These are phyloP conservation scores for Penicillium canescens DNA, from an alignment of 495 filamentous ascomycete species.

Conservation along the genomic window DNA sequence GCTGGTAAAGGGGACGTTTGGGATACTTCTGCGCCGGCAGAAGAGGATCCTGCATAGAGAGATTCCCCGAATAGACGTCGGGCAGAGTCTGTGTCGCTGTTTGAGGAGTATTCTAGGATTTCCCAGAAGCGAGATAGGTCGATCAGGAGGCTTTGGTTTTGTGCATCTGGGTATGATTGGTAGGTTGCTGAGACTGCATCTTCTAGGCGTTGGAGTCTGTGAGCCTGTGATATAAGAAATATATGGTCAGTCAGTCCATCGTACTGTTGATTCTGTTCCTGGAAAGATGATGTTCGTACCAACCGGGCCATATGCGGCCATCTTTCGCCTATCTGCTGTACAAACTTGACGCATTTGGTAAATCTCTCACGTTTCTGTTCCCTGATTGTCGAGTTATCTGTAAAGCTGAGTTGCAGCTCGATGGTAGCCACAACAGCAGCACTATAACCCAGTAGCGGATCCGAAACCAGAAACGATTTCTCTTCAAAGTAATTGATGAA, in stretches of 20 bases:
- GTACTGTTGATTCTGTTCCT: too few species aligned
- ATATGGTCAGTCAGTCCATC: background rate
- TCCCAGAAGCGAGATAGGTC: constrained; percentile 53
- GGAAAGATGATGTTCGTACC: constrained; percentile 24
- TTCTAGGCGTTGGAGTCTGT: constrained; percentile 41
- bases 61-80: constrained; percentile 44
- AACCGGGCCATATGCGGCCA: constrained; percentile 52
- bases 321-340: constrained; percentile 36
- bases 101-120: constrained; percentile 50
- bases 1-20: constrained; percentile 48
- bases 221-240: constrained; percentile 27
- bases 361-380: constrained; percentile 46
- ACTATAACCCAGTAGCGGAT: constrained; percentile 50
- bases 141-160: constrained; percentile 47
- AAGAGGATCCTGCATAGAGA: constrained; percentile 27
- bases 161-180: constrained; percentile 36
- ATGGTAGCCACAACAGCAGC: constrained; percentile 52
- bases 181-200: constrained; percentile 49
- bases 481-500: constrained; percentile 49
- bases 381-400: constrained; percentile 34
- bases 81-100: constrained; percentile 41
- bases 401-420: constrained; percentile 50
- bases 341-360: constrained; percentile 47
- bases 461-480: constrained; percentile 42
- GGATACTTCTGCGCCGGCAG: constrained; percentile 38